Percentiles rank a stretch among this genome's conserved stretches.
These are phyloP conservation scores for Talaromyces wortmannii DNA, from an alignment of 495 filamentous ascomycete species.

Conservation along the genomic window DNA sequence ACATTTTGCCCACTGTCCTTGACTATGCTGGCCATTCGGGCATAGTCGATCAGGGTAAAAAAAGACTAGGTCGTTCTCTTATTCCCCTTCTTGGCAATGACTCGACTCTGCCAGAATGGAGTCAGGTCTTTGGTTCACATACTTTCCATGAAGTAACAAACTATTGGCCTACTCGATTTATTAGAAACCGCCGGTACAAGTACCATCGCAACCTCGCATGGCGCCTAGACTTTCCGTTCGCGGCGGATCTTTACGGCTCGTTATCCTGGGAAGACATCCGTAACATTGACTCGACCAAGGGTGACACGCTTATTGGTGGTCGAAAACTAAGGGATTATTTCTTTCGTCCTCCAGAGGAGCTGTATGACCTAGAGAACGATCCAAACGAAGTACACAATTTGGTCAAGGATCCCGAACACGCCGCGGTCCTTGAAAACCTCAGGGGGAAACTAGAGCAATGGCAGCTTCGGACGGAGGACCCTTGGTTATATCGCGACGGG, in stretches of 20 bases:
- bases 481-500: constrained; percentile 35
- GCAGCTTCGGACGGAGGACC: constrained; percentile 32
- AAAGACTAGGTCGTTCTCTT: constrained; percentile 18
- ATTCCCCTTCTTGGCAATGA: constrained; percentile 21
- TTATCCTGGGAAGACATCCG: constrained; percentile 13
- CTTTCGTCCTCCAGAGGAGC: constrained; percentile 30
- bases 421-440: constrained; percentile 13
- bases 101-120: constrained; percentile 7
- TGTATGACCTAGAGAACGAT: constrained; percentile 35
- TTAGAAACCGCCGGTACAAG: constrained; percentile 27
- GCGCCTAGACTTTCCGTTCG: constrained; percentile 35
- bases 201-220: constrained; percentile 38
- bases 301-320: constrained; percentile 21
- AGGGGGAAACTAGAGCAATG: constrained; percentile 23
- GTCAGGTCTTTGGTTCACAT: constrained; percentile 34
- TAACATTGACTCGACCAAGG: background rate
- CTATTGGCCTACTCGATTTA: constrained; percentile 34
- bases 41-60: background rate
- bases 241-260: constrained; percentile 32
- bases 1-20: constrained; percentile 33
- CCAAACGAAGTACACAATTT: constrained; percentile 30
- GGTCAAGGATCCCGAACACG: constrained; percentile 13
- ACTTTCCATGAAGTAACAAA: constrained; percentile 39
- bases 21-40: constrained; percentile 18
- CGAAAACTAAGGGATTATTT: constrained; percentile 28